These are phyloP conservation scores for Panicum miliaceum DNA, from an alignment of 176 grass and related monocot genomes.

Conservation along the genomic window DNA sequence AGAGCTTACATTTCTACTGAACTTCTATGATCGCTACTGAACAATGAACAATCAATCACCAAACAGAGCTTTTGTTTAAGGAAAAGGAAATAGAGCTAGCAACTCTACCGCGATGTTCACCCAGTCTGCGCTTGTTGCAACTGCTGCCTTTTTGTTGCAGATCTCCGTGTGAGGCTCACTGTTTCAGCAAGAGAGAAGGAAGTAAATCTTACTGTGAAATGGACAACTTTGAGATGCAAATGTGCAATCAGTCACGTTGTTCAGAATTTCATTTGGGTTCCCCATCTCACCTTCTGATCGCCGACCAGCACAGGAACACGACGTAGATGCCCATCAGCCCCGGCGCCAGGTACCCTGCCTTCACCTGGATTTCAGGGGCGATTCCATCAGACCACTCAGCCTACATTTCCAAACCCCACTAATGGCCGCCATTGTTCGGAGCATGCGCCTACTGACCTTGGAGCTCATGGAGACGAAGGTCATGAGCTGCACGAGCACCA, in stretches of 20 bases:
- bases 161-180: constrained; percentile 90
- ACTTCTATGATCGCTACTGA: not conserved
- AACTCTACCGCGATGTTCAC: constrained; percentile 76
- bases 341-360: constrained; percentile 78
- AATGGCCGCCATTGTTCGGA: not conserved
- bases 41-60: not conserved
- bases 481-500: constrained; percentile 79
- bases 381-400: not conserved
- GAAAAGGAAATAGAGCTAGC: too few species aligned
- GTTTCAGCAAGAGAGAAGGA: not conserved
- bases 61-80: not conserved
- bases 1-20: not conserved
- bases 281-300: constrained; percentile 72
- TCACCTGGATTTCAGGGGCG: constrained; percentile 45
- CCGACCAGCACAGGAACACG: constrained; percentile 93
- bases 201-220: not conserved
- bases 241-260: not conserved
- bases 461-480: constrained; percentile 66
- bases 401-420: not conserved
- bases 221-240: not conserved
- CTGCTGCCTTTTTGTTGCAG: constrained; percentile 77
- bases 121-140: constrained; percentile 78
- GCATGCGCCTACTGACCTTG: constrained; percentile 42
- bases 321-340: constrained; percentile 92
- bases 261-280: not conserved